Conservation (phyloP, 208 protist genomes). For the Naegleria lovaniensis region DNA sequence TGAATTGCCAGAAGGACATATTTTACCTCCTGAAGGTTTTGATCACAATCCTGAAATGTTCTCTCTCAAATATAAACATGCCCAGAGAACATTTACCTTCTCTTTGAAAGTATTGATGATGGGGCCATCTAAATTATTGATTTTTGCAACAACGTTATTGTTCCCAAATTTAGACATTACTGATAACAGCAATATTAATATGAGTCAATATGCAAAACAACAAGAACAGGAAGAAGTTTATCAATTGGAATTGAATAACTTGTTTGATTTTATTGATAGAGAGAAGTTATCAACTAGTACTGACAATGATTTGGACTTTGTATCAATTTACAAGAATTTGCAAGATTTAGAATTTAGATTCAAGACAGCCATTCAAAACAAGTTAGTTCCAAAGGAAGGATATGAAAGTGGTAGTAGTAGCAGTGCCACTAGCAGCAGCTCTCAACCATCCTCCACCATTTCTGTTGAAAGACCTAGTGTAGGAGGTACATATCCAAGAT, state of each 20-base stretch:
- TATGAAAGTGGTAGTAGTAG: background rate
- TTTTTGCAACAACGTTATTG: background rate
- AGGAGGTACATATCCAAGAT: background rate
- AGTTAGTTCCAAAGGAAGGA: background rate
- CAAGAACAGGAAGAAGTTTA: background rate
- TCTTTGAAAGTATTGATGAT: background rate
- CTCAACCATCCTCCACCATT: background rate
- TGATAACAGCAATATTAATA: background rate
- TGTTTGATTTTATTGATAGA: background rate
- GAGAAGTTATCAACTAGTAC: background rate
- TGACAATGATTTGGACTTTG: background rate
- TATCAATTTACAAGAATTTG: background rate
- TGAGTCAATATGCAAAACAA: background rate
- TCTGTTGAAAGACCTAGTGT: background rate
- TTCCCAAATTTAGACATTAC: background rate
- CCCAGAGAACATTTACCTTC: slow-evolving; percentile 7
- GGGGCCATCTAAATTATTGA: background rate
- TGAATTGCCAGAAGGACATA: background rate
- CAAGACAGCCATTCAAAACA: background rate
- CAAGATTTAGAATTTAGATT: background rate
- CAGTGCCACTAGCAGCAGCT: background rate
- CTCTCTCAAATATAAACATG: background rate
- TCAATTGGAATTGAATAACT: background rate
- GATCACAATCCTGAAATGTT: background rate
- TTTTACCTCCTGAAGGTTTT: background rate